Percentiles rank a stretch among this genome's conserved stretches.
Conservation (phyloP, 208 protist species). For the Leishmania guyanensis region DNA sequence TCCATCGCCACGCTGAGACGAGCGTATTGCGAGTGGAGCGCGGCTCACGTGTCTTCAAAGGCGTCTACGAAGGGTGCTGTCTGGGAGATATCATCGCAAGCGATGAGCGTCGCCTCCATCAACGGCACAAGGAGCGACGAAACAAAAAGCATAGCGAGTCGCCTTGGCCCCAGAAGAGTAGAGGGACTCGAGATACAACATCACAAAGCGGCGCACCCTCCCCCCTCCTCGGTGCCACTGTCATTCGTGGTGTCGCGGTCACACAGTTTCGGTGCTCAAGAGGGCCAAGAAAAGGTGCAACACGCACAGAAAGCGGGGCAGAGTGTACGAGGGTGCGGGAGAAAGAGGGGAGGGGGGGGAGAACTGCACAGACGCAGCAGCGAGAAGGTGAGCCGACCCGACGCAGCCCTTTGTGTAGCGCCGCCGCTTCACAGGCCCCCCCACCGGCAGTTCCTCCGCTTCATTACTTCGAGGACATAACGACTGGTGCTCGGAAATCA, state of each 20-base stretch:
- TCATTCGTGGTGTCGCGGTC: background rate
- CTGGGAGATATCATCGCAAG: background rate
- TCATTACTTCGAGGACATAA: background rate
- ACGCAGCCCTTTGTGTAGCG: background rate
- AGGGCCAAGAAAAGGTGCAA: background rate
- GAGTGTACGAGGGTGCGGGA: background rate
- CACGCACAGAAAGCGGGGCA: background rate
- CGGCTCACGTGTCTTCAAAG: background rate
- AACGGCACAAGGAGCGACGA: background rate
- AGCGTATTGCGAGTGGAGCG: background rate
- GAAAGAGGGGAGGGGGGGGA: background rate
- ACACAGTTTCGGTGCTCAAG: background rate
- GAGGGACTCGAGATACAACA: background rate
- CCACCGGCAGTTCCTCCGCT: background rate
- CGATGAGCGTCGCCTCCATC: background rate
- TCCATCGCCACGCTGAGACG: background rate
- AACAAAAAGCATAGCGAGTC: background rate
- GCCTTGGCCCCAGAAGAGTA: background rate
- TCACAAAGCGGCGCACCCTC: background rate
- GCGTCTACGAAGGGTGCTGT: conserved; percentile 6
- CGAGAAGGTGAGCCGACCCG: background rate
- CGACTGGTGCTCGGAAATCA: background rate
- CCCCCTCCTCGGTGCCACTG: background rate
- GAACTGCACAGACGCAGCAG: background rate
- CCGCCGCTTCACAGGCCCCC: background rate